phyloP scores from a whole-genome alignment of 2,329 filamentous ascomycete species.

The Hymenoscyphus fraxineus region DNA sequence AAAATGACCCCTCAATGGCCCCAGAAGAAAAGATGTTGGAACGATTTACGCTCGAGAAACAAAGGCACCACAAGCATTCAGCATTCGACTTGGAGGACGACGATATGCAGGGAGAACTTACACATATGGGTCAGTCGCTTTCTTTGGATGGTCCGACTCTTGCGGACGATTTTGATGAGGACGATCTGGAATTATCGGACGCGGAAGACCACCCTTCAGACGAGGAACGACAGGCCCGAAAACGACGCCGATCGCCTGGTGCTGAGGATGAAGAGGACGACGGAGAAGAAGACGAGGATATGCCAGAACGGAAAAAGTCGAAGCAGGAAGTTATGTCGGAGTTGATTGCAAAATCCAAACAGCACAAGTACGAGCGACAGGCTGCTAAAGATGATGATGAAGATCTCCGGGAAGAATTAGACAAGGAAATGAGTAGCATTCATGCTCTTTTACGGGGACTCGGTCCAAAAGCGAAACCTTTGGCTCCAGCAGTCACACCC shows the following conservation, averaged over 20 bases:
- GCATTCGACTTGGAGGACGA: conserved; percentile 91
- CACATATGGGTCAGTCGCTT: conserved; percentile 77
- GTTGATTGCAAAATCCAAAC: conserved; percentile 93
- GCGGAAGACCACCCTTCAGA: conserved; percentile 56
- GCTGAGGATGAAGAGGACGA: conserved; percentile 47
- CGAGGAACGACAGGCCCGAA: conserved; percentile 51
- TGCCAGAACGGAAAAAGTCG: conserved; percentile 83
- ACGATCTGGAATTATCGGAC: conserved; percentile 58
- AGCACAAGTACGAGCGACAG: conserved; percentile 92
- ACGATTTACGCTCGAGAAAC: conserved; percentile 84
- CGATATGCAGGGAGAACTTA: conserved; percentile 65
- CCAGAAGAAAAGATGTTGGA: conserved; percentile 90
- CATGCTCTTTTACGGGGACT: conserved; percentile 64
- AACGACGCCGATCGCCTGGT: conserved; percentile 52
- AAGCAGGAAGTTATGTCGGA: conserved; percentile 99
- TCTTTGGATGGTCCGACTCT: conserved; percentile 53
- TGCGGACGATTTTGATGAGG: conserved; percentile 75
- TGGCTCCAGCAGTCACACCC: conserved; percentile 36
- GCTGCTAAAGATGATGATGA: conserved; percentile 90
- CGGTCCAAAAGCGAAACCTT: conserved; percentile 44
- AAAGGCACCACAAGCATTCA: conserved; percentile 71
- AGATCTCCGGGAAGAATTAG: conserved; percentile 76
- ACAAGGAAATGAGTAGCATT: conserved; percentile 76
- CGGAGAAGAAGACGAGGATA: conserved; percentile 49
- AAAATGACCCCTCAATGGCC: conserved; percentile 90